Base-by-base conservation (phyloP, 176 grass and related monocot species). In the Oryza glaberrima region DNA sequence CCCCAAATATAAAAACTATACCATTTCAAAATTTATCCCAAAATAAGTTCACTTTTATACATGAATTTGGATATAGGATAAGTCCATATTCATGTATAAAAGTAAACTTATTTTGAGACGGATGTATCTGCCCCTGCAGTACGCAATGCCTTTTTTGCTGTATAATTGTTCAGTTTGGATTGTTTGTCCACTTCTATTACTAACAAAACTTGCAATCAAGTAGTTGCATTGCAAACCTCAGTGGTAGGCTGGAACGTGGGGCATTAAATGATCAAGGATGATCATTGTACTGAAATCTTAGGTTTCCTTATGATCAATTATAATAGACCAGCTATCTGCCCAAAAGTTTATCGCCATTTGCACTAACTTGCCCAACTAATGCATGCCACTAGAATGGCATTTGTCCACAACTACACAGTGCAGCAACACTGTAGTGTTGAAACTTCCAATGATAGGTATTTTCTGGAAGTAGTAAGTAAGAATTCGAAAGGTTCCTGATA, bases 201-300 rank as follows among this genome's bases (percentile, higher is more conserved):
- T 23, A 7, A 63, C 58, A 67, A 72, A 9, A 16, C 54, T 22
- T 77, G 72, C 26, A 41, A 44, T 22, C 52, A 56, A 44, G 63
- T 60, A 64, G 61, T 73, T 86, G 75, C 54, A 83, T 28, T 51
- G 70, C 16, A 45, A 54, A 67, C 5, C 23, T 70, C 19, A 79
- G 15, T 25, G 63, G 14, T 30, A 73, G 72, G 58, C 54, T 2
- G 5, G 45, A 82, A 43, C 46, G 43, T 78, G 58, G 10, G 47
- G 79, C 32, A 74, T 74, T 69, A 17, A 67, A 41, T 49, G 12
- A 28, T 41, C 72, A 26, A 69, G 22, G 19, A 67, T 11, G 6
- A 67, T 32, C 79, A 19, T 79, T 40, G 68, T 78, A 90, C 77
- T 76, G 51, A 79, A 68, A 60, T 4, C 58, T 78, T 41, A 51